These are phyloP conservation scores for Orobanche coerulescens DNA, from an alignment of 257 asterid genomes.

Conservation along the genomic window DNA sequence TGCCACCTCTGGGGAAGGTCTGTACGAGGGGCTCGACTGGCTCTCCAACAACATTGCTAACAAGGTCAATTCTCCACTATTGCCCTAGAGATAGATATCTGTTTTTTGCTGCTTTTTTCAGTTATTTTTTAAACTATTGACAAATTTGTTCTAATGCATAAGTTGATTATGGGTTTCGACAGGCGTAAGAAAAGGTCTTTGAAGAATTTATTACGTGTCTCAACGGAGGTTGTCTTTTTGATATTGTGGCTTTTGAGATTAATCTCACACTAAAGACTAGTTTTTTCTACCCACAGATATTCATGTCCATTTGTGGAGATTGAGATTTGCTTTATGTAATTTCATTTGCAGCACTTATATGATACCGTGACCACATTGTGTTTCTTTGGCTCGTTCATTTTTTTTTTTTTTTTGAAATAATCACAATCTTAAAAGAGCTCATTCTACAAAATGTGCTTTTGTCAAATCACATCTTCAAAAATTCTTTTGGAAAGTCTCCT, in stretches of 20 bases:
- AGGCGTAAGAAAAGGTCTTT: slow-evolving; percentile 32
- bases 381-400: slow-evolving; percentile 15
- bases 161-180: slow-evolving; percentile 9
- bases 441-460: too few relatives aligned
- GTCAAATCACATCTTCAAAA: too few relatives aligned
- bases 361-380: background rate
- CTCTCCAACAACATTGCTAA: slow-evolving; percentile 66
- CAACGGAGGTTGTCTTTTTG: slow-evolving; percentile 24
- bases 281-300: background rate
- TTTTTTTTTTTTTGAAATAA: too few relatives aligned
- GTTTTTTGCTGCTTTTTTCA: background rate
- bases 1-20: slow-evolving; percentile 68
- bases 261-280: background rate
- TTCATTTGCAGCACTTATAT: slow-evolving; percentile 16
- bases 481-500: too few relatives aligned
- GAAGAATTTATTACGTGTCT: slow-evolving; percentile 27
- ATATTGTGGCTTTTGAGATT: slow-evolving; percentile 11
- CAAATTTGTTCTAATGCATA: background rate
- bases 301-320: slow-evolving; percentile 8
- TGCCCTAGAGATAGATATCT: background rate
- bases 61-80: slow-evolving; percentile 32
- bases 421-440: too few relatives aligned
- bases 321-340: slow-evolving; percentile 12
- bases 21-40: slow-evolving; percentile 69
- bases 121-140: background rate